Base-by-base conservation (phyloP, 2,329 filamentous ascomycete species). In the Xylaria sp. region DNA sequence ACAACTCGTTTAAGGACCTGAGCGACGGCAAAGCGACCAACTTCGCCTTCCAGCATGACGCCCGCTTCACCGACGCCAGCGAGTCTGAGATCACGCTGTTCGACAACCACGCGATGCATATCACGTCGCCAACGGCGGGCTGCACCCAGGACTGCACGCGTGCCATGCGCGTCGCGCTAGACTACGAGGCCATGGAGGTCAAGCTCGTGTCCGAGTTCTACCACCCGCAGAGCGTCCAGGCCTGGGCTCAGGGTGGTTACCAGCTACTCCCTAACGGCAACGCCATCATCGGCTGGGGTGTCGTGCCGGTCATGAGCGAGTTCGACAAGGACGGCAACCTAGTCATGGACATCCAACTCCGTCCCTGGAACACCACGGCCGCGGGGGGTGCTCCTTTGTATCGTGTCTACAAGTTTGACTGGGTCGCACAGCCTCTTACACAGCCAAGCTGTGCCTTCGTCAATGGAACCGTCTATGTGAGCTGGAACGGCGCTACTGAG, bases 281-380 rank as follows among this genome's bases (percentile, higher is more conserved):
- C 66, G 83, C 83, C 6, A 78, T 90, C 50, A 83, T 90, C 40
- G 85, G 86, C 69, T 90, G 87, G 87, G 87, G 88, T 4, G 82
- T 81, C 0, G 81, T 82, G 21, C 84, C 84, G 0, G 83, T 82
- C 2, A 73, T 84, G 25, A 86, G 83, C 6, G 84, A 85, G 71
- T 82, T 85, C 72, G 79, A 80, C 0, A 72, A 78, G 1, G 81
- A 84, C n/a, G 87, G 87, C 9, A 77, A 81, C 9, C 75, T 84
- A 3, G 78, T 89, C 21, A 87, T 87, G 79, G 85, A 89, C 67
- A 81, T 79, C 5, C 73, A 74, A 48, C 53, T 72, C 18, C 69
- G 73, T 3, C 73, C 81, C 2, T 85, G 85, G 72, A 79, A 87
- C 40, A 81, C 80, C 58, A 77, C 78, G 1, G 73, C 82, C 72